Evolutionary conservation across 257 asterid species (phyloP).

Genomic region (Penstemon barbatus): DNA sequence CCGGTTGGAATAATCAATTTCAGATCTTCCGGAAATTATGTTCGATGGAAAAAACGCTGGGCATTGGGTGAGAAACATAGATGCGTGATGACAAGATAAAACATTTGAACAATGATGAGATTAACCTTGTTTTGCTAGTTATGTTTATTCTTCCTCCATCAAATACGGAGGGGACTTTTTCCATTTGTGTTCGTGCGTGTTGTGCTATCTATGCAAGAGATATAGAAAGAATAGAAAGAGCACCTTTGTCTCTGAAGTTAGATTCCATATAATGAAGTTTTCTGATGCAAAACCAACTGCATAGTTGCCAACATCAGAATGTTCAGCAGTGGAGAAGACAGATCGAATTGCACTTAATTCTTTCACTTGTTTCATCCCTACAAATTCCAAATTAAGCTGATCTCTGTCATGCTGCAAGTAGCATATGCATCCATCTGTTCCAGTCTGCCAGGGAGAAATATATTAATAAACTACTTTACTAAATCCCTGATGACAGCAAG

Average conservation of each 20-base stretch:
- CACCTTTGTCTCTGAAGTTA: conserved; percentile 75
- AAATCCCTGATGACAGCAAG: conserved; percentile 23
- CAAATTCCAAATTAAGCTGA: conserved; percentile 61
- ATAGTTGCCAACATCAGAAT: conserved; percentile 47
- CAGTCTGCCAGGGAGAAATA: conserved; percentile 55
- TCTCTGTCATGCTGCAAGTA: conserved; percentile 63
- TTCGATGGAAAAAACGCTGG: conserved; percentile 4
- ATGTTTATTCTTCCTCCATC: neutral
- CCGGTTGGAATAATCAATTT: conserved; percentile 7
- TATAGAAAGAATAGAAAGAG: conserved; percentile 22
- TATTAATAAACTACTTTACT: conserved; percentile 25
- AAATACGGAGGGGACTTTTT: conserved; percentile 7
- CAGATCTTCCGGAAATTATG: neutral
- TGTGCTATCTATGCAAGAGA: neutral
- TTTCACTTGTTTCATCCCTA: conserved; percentile 88
- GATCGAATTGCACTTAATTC: conserved; percentile 70
- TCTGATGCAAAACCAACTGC: conserved; percentile 91
- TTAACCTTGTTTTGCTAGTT: neutral
- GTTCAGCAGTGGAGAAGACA: conserved; percentile 42
- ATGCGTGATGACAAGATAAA: conserved; percentile 2
- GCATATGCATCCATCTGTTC: conserved; percentile 99
- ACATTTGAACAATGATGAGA: neutral
- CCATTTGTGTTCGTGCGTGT: conserved; percentile 1
- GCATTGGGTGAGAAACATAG: conserved; percentile 11
- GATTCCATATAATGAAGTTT: conserved; percentile 83